Base-by-base conservation (phyloP, 2,329 filamentous ascomycete species). In the Trichoderma simmonsii region DNA sequence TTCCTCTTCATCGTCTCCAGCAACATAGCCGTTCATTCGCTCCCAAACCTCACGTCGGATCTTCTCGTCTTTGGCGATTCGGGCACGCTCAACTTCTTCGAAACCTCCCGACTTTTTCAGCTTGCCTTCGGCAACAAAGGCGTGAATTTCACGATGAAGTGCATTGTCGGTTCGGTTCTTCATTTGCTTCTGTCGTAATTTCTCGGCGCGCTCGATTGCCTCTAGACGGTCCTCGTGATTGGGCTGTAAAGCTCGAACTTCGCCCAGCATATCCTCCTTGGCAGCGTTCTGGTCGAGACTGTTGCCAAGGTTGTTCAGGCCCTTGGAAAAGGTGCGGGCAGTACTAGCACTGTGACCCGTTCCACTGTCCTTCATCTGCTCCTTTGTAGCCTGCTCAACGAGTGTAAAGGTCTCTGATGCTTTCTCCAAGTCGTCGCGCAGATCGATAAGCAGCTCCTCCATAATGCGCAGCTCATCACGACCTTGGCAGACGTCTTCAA, bases 361-460 rank as follows among this genome's bases (percentile, higher is more conserved):
- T 64, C 88, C 88, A 62, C 84, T 88, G 73, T 92, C 91, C 80
- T 97, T 93, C 82, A 97, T 93, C 80, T 99, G 96, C 82, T 98
- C 94, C 83, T 97, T 97, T n/a, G 95, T 98, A 9, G 96, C 96
- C 82, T 98, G 93, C 82, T 99, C 96, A 18, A 99, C 96, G 0
- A 99, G 88, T 28, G 93, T 92, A 79, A 99, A 97, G 0, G 96
- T 98, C 81, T 97, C 92, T 0, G 91, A 90, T 1, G 95, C 95
- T 83, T 98, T 98, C 80, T 98, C 95, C 61, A 99, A 86, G 83
- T 99, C 96, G 78, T 98, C 95, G 78, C 96, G 91, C 74, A 99
- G 84, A 84, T 99, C 96, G 59, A 95, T 90, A 75, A 95, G 92
- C 74, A 99, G 88, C 77, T 98, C 96, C 84, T 99, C 96, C 85